Conservation (phyloP, 2,329 filamentous ascomycete genomes). For the Fusarium domesticum region DNA sequence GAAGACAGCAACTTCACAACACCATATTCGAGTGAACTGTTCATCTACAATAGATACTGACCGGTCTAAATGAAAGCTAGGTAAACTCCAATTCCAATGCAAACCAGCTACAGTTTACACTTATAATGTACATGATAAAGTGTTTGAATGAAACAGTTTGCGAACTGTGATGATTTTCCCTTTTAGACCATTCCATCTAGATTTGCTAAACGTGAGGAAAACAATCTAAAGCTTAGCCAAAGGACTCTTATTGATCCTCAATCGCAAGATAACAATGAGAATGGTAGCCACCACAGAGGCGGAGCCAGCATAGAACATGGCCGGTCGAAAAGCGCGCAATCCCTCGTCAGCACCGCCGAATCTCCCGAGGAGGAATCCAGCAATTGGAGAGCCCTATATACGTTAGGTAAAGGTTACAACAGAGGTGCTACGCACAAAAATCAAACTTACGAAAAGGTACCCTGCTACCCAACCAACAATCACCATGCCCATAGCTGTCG, state of each 20-base stretch:
- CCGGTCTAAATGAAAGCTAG: no score
- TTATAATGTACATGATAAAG: no score
- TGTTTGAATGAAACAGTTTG: no score
- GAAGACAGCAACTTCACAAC: no score
- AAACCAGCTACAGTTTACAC: no score
- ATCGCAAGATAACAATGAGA: constrained; percentile 2
- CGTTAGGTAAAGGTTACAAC: background rate
- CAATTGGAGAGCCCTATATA: constrained; percentile 54
- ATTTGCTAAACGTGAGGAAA: no score
- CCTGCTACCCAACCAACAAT: constrained; percentile 59
- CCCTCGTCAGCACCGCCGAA: constrained; percentile 50
- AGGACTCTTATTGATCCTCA: constrained; percentile 10
- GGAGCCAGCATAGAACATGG: constrained; percentile 59
- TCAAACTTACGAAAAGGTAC: constrained; percentile 52
- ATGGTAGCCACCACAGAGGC: constrained; percentile 11
- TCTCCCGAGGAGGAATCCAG: constrained; percentile 56
- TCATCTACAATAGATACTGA: no score
- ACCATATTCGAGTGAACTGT: no score
- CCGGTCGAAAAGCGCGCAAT: constrained; percentile 54
- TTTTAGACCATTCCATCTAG: no score
- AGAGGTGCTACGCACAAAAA: background rate
- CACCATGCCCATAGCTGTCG: constrained; percentile 60
- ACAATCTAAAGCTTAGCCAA: constrained; percentile 8
- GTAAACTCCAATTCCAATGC: no score
- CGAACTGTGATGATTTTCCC: no score